Conservation (phyloP, 371 early-diverging fungal species). For the Cokeromyces recurvatus region DNA sequence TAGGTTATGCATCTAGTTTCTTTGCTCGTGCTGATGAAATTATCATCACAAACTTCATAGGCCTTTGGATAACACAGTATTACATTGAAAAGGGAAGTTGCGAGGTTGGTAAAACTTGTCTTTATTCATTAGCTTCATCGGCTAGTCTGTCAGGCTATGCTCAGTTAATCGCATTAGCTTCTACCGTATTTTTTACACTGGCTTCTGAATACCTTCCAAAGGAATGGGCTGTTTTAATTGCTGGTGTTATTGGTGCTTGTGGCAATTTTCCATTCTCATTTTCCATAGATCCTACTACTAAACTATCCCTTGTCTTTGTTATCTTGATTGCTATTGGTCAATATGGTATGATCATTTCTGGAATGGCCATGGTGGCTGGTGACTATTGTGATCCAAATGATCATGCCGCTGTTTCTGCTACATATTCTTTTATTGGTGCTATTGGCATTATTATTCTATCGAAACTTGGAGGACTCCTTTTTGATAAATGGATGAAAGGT, state of each 20-base stretch:
- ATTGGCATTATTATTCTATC: slow-evolving; percentile 39
- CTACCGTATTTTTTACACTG: slow-evolving; percentile 63
- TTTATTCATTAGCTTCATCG: slow-evolving; percentile 44
- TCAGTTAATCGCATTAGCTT: slow-evolving; percentile 65
- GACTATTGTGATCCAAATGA: slow-evolving; percentile 44
- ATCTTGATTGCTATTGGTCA: slow-evolving; percentile 66
- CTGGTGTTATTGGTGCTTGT: slow-evolving; percentile 53
- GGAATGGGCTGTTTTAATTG: slow-evolving; percentile 43
- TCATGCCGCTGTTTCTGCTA: slow-evolving; percentile 68
- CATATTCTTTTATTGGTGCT: slow-evolving; percentile 67
- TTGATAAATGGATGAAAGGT: slow-evolving; percentile 58
- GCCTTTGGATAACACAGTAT: slow-evolving; percentile 67
- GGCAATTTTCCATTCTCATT: slow-evolving; percentile 61
- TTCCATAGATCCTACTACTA: slow-evolving; percentile 49
- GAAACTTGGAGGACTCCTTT: slow-evolving; percentile 57
- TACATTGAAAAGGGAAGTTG: slow-evolving; percentile 57
- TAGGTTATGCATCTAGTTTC: slow-evolving; percentile 58
- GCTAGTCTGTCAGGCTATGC: slow-evolving; percentile 65
- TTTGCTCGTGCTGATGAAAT: slow-evolving; percentile 77
- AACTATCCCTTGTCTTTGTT: slow-evolving; percentile 46
- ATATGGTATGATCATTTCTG: slow-evolving; percentile 71
- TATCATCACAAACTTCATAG: slow-evolving; percentile 68
- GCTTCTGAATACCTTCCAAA: slow-evolving; percentile 43
- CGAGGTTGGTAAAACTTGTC: slow-evolving; percentile 27
- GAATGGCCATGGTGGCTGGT: slow-evolving; percentile 61